Conservation (phyloP, 2,329 filamentous ascomycete species). For the Didymella glomerata region DNA sequence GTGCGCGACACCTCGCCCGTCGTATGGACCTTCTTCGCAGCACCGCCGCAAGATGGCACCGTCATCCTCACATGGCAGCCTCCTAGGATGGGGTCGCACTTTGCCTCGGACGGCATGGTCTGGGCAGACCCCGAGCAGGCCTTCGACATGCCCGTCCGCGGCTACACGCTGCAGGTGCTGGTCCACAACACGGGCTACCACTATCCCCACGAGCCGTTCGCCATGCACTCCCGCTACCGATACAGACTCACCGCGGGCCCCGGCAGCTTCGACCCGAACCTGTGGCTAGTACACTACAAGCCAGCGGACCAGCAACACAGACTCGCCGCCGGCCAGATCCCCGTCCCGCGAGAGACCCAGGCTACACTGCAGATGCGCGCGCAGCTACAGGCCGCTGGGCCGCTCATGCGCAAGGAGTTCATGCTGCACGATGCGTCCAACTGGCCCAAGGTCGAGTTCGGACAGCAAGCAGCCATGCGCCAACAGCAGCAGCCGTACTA, state of each 20-base stretch:
- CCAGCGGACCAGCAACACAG: constrained; percentile 77
- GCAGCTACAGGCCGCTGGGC: constrained; percentile 74
- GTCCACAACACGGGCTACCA: constrained; percentile 83
- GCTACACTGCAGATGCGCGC: constrained; percentile 68
- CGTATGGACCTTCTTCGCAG: constrained; percentile 90
- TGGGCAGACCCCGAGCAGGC: constrained; percentile 85
- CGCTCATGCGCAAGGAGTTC: constrained; percentile 86
- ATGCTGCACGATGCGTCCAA: constrained; percentile 89
- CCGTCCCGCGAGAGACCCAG: constrained; percentile 66
- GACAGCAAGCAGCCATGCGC: constrained; percentile 50
- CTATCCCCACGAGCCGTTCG: constrained; percentile 73
- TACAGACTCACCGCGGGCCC: constrained; percentile 83
- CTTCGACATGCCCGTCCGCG: constrained; percentile 76
- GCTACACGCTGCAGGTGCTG: constrained; percentile 85
- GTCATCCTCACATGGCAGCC: constrained; percentile 92
- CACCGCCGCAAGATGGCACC: constrained; percentile 77
- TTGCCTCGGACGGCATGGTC: constrained; percentile 89
- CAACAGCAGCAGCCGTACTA: constrained; percentile 42
- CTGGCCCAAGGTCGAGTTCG: constrained; percentile 85
- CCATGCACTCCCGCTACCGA: constrained; percentile 80
- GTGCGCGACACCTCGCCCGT: constrained; percentile 85
- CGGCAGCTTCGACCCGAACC: constrained; percentile 75
- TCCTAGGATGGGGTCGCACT: constrained; percentile 71
- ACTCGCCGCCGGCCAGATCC: constrained; percentile 73
- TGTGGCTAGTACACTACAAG: constrained; percentile 93